Base-by-base conservation (phyloP, 140 eudicot species). In the Anethum foeniculum region DNA sequence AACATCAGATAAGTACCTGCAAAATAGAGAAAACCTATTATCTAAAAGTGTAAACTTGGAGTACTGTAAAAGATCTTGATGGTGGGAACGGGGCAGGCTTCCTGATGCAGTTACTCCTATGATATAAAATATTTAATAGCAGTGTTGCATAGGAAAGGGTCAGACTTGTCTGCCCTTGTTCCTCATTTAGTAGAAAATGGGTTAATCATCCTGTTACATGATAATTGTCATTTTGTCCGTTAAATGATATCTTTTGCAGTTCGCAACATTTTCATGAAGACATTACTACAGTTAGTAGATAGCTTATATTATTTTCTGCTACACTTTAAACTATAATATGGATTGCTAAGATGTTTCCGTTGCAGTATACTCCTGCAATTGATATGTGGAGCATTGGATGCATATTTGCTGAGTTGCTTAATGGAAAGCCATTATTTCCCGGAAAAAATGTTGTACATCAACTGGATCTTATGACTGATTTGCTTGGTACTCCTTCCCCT, bases 301-400 rank as follows among this genome's bases (percentile, higher is more conserved):
- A 23, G 27, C 38, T 27, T 18, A n/a, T 3, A 18, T 60, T 13
- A 38, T 78, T 38, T 39, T 11, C 25, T 30, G n/a, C 9, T 62
- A 41, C 44, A 62, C 39, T 72, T 77, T 8, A 52, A 18, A 19
- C 27, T 46, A 0, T 25, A 2, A 62, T 62, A 62, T 62, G 32
- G 30, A 62, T 3, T 25, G 10, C 79, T 84, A 83, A 88, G 76
- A 74, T 73, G 41, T 71, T 44, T 44, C 71, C 21, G 44, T 86
- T 83, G 91, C 96, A 94, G 98, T 94, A 94, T 82, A 94, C 97
- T 64, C 98, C 98, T 39, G 98, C 93, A 62, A 87, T 94, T 83
- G 98, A 94, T 88, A 90, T 94, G 18, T 94, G 98, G 98, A 88
- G 98, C 86, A 87, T 92, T 77, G 98, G 98, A 77, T 94, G 98